Conservation (phyloP, 805 yeast genomes). For the Zygoascus biomembranicola region DNA sequence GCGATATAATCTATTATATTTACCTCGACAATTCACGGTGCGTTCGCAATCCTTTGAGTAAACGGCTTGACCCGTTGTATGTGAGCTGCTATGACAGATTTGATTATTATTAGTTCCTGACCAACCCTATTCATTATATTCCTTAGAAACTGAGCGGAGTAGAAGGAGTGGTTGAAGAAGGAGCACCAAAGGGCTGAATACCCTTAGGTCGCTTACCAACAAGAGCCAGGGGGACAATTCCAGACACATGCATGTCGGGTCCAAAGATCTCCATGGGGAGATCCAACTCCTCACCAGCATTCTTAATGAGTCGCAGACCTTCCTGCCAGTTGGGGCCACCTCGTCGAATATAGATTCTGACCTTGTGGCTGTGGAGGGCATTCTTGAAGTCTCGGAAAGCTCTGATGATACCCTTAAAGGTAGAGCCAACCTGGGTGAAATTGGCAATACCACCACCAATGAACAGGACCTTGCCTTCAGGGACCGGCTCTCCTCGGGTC, state of each 20-base stretch:
- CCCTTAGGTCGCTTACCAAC: constrained; percentile 33
- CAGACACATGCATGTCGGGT: constrained; percentile 44
- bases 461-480: constrained; percentile 37
- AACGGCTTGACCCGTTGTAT: no score
- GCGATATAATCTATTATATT: no score
- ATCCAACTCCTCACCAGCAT: constrained; percentile 37
- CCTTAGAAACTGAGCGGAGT: constrained; percentile 20
- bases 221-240: constrained; percentile 38
- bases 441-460: constrained; percentile 43
- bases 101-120: no score
- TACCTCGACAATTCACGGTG: no score
- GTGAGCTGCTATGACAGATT: no score
- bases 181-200: constrained; percentile 33
- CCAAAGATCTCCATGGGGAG: constrained; percentile 41
- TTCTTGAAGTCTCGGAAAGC: constrained; percentile 36
- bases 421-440: constrained; percentile 40
- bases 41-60: no score
- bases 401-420: constrained; percentile 42
- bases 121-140: no score
- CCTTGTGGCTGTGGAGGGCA: constrained; percentile 33
- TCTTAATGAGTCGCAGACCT: constrained; percentile 37
- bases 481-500: constrained; percentile 34
- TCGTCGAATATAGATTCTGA: constrained; percentile 36
- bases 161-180: constrained; percentile 22
- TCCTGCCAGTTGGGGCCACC: constrained; percentile 45